phyloP scores from a whole-genome alignment of 306 rosid species.

The Mimosa bimucronata region DNA sequence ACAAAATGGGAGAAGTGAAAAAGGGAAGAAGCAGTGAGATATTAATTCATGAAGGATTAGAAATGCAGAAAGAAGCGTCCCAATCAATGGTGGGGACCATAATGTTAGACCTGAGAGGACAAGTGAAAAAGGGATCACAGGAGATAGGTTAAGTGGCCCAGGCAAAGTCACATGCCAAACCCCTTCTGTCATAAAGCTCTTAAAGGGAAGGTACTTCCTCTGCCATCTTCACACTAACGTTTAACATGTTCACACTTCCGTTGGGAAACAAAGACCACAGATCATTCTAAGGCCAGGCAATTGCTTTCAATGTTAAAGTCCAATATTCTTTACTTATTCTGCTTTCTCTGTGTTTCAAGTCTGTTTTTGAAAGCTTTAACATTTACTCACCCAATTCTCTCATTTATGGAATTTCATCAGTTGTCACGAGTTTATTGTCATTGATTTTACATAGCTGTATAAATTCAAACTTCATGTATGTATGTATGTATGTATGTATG shows the following conservation, averaged over 20 bases:
- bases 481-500: no score
- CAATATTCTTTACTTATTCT: no score
- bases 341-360: background rate
- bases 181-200: slow-evolving; percentile 11
- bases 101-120: background rate
- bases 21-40: slow-evolving; percentile 8
- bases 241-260: background rate
- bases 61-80: slow-evolving; percentile 27
- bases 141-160: slow-evolving; percentile 17
- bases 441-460: background rate
- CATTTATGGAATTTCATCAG: background rate
- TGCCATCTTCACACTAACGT: background rate
- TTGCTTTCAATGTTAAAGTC: background rate
- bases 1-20: slow-evolving; percentile 2
- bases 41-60: background rate
- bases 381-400: background rate
- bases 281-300: background rate
- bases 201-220: background rate
- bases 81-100: slow-evolving; percentile 40
- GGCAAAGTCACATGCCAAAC: slow-evolving; percentile 45
- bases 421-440: background rate
- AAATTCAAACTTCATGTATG: background rate
- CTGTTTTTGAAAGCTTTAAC: background rate
- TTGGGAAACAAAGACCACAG: background rate
- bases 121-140: slow-evolving; percentile 32